Evolutionary conservation across 208 protist genomes (phyloP), one percentile per base, ranked within the genome.

Genomic region (Leishmania mexicana): DNA sequence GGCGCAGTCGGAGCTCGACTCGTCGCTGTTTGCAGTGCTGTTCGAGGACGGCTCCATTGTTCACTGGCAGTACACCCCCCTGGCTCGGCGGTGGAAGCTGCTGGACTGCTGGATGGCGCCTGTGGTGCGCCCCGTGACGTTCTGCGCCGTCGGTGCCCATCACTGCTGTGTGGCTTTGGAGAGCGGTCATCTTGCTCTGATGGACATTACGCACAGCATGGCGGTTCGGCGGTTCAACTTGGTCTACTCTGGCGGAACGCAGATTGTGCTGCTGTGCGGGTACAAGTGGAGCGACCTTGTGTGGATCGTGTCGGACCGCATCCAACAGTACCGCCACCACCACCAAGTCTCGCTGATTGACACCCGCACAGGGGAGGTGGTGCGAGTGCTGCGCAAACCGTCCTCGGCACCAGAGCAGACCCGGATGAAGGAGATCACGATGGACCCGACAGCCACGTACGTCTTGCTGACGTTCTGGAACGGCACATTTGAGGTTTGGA

Each of bases 401-500:
- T 84, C 85, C 31, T 81, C 82, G n/a, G 90, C 85, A 76, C 79
- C 86, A n/a, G 91, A 96, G 87, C 80, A 82, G 53, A 90, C 78
- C 45, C 85, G 81, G 51, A 90, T 95, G 84, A 96, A 94, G 72
- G 86, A 92, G 60, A 88, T 94, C 21, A 88, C 85, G 21, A 88
- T 91, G 86, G 92, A 91, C 76, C 58, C 85, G 17, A 87, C 81
- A 31, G 75, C 81, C 53, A 89, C 81, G 17, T 97, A 92, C 79
- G 80, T 97, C 35, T 81, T 97, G 54, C 82, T 96, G 5, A 81
- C 84, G 10, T 97, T 92, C 87, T 87, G 87, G 85, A 90, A 95
- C 65, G 90, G 92, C 71, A 92, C 89, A 15, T 97, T 97, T 81
- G 94, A 97, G 81, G 90, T 97, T 15, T 97, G 94, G 94, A 94